Base-by-base conservation (phyloP, 257 asterid genomes). In the Ocimum tenuiflorum region DNA sequence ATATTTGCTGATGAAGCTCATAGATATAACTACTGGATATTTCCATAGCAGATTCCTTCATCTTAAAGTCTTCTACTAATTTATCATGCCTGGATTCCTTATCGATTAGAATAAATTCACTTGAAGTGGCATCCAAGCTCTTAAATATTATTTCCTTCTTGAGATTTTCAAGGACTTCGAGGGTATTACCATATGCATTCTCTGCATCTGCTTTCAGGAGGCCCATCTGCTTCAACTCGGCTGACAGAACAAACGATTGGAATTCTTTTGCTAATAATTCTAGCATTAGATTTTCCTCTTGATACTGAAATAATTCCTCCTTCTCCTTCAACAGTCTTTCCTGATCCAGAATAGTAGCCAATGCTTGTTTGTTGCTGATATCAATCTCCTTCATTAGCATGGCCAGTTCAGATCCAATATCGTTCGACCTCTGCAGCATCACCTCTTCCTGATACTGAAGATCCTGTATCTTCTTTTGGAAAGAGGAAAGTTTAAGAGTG, bases 341-440 rank as follows among this genome's bases (percentile, higher is more conserved):
- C 74, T 81, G 95, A 80, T 84, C 88, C 69, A 81, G 15, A 68
- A 84, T 80, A 53, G 96, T 78, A 64, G 61, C 75, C 36, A 79
- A 24, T 17, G 83, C 78, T 17, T 75, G 66, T 55, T 68, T 75
- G 76, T 85, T 85, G 70, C 89, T 86, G 52, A 71, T 78, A 75
- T 86, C 92, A 55, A 94, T 72, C 80, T 88, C 95, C 84, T 73
- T 83, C 86, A 86, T 80, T 57, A 94, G 67, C 63, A 48, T 53
- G 22, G 83, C 80, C 67, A 94, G 84, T 58, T 94, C 95, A 70
- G 82, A 84, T 33, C 97, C 96, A 70, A 94, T 78, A 75, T 77
- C 81, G 57, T 82, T 83, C 10, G 96, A 88, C 78, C 87, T 83
- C 68, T 82, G 83, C 80, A 90, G 75, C 95, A 90, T 88, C 75